These are phyloP conservation scores for Ochetophila trinervis DNA, from an alignment of 306 rosid species.

Conservation along the genomic window DNA sequence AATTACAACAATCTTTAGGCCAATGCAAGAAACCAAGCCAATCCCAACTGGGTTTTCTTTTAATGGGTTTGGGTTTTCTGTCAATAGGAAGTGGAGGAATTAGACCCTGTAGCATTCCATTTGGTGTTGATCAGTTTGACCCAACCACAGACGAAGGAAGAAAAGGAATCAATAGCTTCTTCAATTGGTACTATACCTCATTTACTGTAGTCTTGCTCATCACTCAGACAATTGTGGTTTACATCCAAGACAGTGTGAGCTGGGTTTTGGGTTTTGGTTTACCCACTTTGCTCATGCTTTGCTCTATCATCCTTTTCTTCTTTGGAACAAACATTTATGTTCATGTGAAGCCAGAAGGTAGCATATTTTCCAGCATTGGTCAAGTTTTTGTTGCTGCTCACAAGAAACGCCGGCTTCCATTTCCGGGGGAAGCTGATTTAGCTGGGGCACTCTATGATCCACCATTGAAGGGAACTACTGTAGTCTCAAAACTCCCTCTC, in stretches of 20 bases:
- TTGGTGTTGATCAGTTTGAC: conserved; percentile 82
- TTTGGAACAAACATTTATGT: conserved; percentile 44
- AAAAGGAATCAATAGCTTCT: conserved; percentile 58
- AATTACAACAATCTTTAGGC: conserved; percentile 14
- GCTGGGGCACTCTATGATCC: conserved; percentile 47
- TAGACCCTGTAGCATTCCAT: conserved; percentile 82
- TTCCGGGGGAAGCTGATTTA: conserved; percentile 22
- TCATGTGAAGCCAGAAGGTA: conserved; percentile 53
- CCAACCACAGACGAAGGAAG: conserved; percentile 54
- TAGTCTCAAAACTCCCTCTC: conserved; percentile 46
- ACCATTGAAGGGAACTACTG: conserved; percentile 28
- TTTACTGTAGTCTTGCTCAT: conserved; percentile 37
- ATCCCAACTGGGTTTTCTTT: conserved; percentile 34
- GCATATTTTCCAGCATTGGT: conserved; percentile 42
- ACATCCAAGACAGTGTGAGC: conserved; percentile 67
- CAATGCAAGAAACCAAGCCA: conserved; percentile 47
- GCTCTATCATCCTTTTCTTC: conserved; percentile 50
- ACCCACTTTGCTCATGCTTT: conserved; percentile 50
- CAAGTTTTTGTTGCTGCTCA: conserved; percentile 66
- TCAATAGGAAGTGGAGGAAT: conserved; percentile 68
- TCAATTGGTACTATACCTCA: conserved; percentile 65
- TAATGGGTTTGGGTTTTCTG: conserved; percentile 46
- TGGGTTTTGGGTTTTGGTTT: conserved; percentile 82
- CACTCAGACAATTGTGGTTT: conserved; percentile 50
- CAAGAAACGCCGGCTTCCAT: conserved; percentile 44